A percentile compares a stretch with the other conserved stretches of the same genome.
phyloP scores from a whole-genome alignment of 2,329 filamentous ascomycete genomes.

The Exophiala bonariae region DNA sequence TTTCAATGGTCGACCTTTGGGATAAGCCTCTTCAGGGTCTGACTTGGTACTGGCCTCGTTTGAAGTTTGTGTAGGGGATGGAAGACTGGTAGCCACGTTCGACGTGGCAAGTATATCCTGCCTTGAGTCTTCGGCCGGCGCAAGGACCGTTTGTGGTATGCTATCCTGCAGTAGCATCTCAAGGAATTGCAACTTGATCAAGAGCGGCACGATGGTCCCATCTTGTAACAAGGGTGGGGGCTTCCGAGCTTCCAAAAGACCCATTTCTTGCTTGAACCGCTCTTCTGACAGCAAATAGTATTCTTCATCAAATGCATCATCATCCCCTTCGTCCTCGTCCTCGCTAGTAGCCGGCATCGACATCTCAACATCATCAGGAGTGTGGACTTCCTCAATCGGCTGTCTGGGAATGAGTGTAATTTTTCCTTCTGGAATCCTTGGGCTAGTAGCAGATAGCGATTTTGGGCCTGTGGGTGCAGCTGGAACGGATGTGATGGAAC shows the following conservation, averaged over 20 bases:
- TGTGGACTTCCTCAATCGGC: constrained; percentile 6
- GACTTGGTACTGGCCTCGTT: constrained; percentile 27
- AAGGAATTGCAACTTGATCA: constrained; percentile 46
- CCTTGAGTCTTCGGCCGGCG: constrained; percentile 42
- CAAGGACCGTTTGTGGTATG: constrained; percentile 30
- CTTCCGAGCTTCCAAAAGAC: constrained; percentile 41
- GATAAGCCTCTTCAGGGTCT: constrained; percentile 16
- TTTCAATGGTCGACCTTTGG: constrained; percentile 25
- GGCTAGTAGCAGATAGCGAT: constrained; percentile 15
- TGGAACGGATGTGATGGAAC: constrained; percentile 6
- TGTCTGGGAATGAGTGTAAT: constrained; percentile 11
- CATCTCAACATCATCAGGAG: constrained; percentile 26
- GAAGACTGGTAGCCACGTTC: constrained; percentile 24
- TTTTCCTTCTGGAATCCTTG: constrained; percentile 16
- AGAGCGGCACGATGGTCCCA: constrained; percentile 39
- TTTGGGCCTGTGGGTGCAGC: constrained; percentile 18
- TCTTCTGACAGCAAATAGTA: constrained; percentile 47
- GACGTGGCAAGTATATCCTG: constrained; percentile 37
- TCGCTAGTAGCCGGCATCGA: constrained; percentile 35
- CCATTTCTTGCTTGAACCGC: constrained; percentile 47
- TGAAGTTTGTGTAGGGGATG: constrained; percentile 24
- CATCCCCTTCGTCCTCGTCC: constrained; percentile 45
- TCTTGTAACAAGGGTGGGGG: constrained; percentile 45
- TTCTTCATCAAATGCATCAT: constrained; percentile 44
- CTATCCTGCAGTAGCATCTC: constrained; percentile 42